Conservation (phyloP, 192 early-diverging fungal genomes). For the Backusella psychrophila region DNA sequence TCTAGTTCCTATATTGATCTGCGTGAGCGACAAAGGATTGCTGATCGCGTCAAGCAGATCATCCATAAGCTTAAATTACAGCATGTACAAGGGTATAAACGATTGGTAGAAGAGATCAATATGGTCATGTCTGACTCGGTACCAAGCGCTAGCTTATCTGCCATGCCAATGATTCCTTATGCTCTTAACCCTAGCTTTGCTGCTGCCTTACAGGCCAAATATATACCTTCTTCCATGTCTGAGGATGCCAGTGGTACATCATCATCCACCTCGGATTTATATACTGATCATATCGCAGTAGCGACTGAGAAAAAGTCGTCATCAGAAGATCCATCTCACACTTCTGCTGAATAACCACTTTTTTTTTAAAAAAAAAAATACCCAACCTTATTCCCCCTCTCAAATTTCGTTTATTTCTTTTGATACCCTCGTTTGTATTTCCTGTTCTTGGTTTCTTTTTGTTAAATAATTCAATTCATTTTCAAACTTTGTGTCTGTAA, state of each 20-base stretch:
- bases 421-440: neutral
- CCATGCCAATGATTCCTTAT: neutral
- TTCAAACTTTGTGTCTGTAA: neutral
- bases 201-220: conserved; percentile 23
- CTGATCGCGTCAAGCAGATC: conserved; percentile 65
- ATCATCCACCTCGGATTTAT: neutral
- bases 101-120: conserved; percentile 78
- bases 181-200: neutral
- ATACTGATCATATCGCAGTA: neutral
- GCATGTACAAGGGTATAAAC: conserved; percentile 76
- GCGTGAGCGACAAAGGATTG: conserved; percentile 73
- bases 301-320: neutral
- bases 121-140: conserved; percentile 39
- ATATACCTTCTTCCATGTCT: neutral
- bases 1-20: conserved; percentile 73
- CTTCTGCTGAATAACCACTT: neutral
- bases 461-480: neutral
- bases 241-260: neutral
- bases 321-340: neutral
- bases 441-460: conserved; percentile 3
- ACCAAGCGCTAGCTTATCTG: conserved; percentile 14
- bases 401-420: neutral
- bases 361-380: neutral
- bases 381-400: neutral
- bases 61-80: conserved; percentile 58